A percentile compares a stretch with the other conserved stretches of the same genome.
phyloP scores from a whole-genome alignment of 1,139 yeast species.

The Meyerozyma smithsonii region DNA sequence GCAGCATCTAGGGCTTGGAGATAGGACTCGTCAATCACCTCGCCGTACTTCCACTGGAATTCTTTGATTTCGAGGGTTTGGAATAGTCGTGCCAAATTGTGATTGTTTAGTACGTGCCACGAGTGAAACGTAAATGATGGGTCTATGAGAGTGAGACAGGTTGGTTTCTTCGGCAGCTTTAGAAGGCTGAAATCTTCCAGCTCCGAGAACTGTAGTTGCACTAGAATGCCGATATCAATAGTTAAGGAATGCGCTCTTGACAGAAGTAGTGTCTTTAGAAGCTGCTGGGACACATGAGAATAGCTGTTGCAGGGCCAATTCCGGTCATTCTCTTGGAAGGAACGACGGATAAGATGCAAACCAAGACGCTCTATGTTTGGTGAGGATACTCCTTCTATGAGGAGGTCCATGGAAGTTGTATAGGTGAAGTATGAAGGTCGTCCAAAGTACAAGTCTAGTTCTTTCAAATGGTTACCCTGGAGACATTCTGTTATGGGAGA shows the following conservation, averaged over 20 bases:
- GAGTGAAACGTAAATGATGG: conserved; percentile 1
- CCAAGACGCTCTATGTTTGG: not conserved
- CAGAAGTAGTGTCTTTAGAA: not conserved
- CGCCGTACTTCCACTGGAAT: conserved; percentile 25
- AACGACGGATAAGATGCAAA: not conserved
- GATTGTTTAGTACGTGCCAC: not conserved
- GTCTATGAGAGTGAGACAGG: not conserved
- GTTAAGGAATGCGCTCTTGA: not conserved
- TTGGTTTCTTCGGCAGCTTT: not conserved
- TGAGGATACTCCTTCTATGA: not conserved
- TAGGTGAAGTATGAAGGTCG: conserved; percentile 14
- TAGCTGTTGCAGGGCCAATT: not conserved
- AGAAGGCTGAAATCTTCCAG: not conserved
- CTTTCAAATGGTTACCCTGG: conserved; percentile 7
- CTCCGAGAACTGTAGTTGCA: not conserved
- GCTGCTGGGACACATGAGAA: not conserved
- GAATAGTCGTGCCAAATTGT: conserved; percentile 4
- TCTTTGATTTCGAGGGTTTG: conserved; percentile 11
- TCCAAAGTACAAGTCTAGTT: conserved; percentile 19
- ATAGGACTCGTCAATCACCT: conserved; percentile 25
- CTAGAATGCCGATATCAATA: not conserved
- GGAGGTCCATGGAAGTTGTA: conserved; percentile 13
- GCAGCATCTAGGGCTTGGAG: conserved; percentile 21
- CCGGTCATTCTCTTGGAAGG: not conserved
- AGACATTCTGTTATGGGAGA: conserved; percentile 2